Base-by-base conservation (phyloP, 306 rosid species). In the Rosa chinensis region DNA sequence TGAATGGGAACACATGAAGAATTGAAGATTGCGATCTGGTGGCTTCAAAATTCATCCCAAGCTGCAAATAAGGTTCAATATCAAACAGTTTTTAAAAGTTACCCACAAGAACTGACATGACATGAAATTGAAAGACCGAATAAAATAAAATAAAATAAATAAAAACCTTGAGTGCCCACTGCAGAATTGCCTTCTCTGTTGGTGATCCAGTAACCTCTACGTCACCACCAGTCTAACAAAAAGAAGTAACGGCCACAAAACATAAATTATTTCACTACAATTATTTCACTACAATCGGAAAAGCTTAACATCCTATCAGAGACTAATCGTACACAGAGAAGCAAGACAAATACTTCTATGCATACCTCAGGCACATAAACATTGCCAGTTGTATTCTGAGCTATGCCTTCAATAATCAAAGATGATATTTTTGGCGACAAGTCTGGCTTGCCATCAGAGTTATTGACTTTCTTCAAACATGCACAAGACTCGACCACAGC, bases 171-270 rank as follows among this genome's bases (percentile, higher is more conserved):
- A 92, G 48, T 70, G 87, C 98, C 96, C 92, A 94, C 11, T 63
- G 72, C 75, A 94, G 88, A 80, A 94, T 92, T 55, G 98, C 97
- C 85, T 88, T 92, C 75, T 94, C 98, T 6, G 98, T 94, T 35
- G 98, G 98, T 83, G 98, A 94, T 52, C 98, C 98, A 76, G 96
- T 84, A 84, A 94, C 83, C 85, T 90, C 98, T 43, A 83, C 64
- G 49, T 81, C 87, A 70, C 81, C 85, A 50, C 87, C 84, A n/a
- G 82, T 72, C 98, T 92, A 58, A 77, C 75, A 72, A 79, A 45
- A 53, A 28, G 39, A 28, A 73, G 47, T n/a, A 87, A 45, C 21
- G 64, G 77, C 52, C 70, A 66, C 6, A 17, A n/a, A 66, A 18
- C 17, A n/a, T 23, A 70, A 5, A 48, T 39, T 59, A 61, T 45